Base-by-base conservation (phyloP, 2,329 filamentous ascomycete species). In the Lecanoromycetidae sp. region DNA sequence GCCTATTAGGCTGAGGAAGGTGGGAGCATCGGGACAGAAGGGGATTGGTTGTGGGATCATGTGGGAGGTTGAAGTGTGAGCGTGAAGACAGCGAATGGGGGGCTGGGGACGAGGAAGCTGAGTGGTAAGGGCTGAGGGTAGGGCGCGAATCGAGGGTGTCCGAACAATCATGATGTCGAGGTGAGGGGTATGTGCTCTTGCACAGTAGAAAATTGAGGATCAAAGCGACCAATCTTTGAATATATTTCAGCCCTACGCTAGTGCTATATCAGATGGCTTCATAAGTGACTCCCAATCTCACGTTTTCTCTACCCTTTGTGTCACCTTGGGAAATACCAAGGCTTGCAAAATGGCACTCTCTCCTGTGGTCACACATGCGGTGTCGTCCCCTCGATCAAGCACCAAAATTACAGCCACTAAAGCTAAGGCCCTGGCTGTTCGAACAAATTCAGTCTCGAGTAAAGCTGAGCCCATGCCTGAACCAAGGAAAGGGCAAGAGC, bases 1-100 rank as follows among this genome's bases (percentile, higher is more conserved):
- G 57, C 91, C 91, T 66, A 96, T 95, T 50, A 95, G 73, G 29
- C 77, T 86, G 53, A 96, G 80, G 66, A 98, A 94, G 13, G 88
- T 91, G 57, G 74, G 63, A 33, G 87, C 79, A 62, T 95, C 82
- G 26, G 88, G 90, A 32, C 94, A 80, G 58, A 94, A 87, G 1
- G 87, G 85, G 30, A 83, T 94, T 1, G 87, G 83, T 20, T 43
- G 36, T 12, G 53, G 53, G n/a, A 53, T 50, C 20, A 36, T 25
- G n/a, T 32, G 43, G 17, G 30, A 44, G 8, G 47, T 33, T 37
- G 42, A 22, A 12, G 32, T 27, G 22, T 40, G 50, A 8, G 36
- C 40, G 42, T 52, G 50, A 22, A 48, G 36, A 26, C 29, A 41
- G 46, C 46, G 45, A 13, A 20, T 15, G 19, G 10, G 9, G 44